Conservation (phyloP, 2,329 filamentous ascomycete genomes). For the Claviceps purpurea region DNA sequence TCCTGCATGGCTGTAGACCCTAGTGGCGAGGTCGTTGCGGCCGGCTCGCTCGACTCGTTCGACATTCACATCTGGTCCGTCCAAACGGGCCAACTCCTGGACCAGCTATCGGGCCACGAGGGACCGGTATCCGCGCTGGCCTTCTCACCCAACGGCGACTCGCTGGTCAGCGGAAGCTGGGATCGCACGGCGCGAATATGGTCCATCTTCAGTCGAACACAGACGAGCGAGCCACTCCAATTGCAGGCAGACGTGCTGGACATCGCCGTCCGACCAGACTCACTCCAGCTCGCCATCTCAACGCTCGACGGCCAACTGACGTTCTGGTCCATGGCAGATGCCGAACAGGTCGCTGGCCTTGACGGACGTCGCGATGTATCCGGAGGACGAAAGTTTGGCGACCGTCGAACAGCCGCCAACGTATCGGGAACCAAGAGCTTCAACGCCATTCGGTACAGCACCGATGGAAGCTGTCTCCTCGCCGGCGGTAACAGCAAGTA, state of each 20-base stretch:
- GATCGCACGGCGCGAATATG: constrained; percentile 90
- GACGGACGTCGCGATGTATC: constrained; percentile 88
- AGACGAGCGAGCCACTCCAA: constrained; percentile 88
- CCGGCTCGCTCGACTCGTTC: constrained; percentile 88
- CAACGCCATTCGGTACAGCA: constrained; percentile 76
- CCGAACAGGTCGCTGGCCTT: constrained; percentile 70
- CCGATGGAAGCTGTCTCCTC: constrained; percentile 79
- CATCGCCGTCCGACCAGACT: constrained; percentile 79
- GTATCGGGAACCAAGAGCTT: constrained; percentile 84
- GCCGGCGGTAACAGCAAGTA: constrained; percentile 96
- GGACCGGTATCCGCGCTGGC: constrained; percentile 80
- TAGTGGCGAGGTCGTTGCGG: constrained; percentile 89
- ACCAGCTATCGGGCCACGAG: constrained; percentile 83
- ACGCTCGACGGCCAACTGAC: constrained; percentile 87
- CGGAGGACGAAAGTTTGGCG: constrained; percentile 75
- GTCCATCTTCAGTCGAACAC: constrained; percentile 87
- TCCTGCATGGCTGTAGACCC: constrained; percentile 93
- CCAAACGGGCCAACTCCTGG: constrained; percentile 88
- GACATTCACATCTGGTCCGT: constrained; percentile 98
- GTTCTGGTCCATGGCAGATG: constrained; percentile 88
- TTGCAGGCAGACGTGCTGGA: constrained; percentile 82
- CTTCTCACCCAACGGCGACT: constrained; percentile 75
- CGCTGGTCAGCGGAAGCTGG: constrained; percentile 87
- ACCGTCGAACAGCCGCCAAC: constrained; percentile 84
- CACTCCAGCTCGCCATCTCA: constrained; percentile 78